Evolutionary conservation across 2,329 filamentous ascomycete species (phyloP), one percentile per base, ranked within the genome.

Genomic region (Cordyceps fumosorosea): DNA sequence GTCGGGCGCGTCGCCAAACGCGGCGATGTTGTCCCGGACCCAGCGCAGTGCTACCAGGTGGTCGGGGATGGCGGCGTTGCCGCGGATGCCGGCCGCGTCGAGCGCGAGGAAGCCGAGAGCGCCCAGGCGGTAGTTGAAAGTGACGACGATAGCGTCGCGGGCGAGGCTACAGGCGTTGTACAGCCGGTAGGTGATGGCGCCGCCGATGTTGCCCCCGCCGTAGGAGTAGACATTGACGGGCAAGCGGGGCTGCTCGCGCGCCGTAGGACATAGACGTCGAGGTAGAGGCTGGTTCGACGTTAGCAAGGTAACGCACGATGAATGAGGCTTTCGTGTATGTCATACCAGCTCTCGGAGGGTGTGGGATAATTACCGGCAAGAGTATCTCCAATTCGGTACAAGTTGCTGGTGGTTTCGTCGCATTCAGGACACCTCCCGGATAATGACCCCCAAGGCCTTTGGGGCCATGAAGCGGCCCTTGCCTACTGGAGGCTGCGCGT

Each of bases 101-200:
- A 66, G 58, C 1, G 56, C 53, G 47, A 68, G 64, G 57, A 74
- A 78, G 4, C 77, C 76, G 48, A 73, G 74, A 2, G 75, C 73
- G 34, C 75, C 74, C 44, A 76, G 60, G 63, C 64, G 67, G 63
- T 79, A 78, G 63, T 77, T 77, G 52, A 73, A 70, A 1, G 71
- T 69, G 29, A 77, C 74, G 56, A 71, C 77, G 8, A 76, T 73
- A 54, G 73, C 64, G 56, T 74, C 71, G 3, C 56, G 72, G 24
- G 67, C 66, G 1, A 68, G 61, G 59, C 65, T 65, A 54, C 67
- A 69, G 20, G 51, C 66, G 29, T 68, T 55, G 32, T 67, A 65
- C 1, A 67, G 60, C 8, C 62, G 63, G 42, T 64, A 63, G 0
- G 55, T 58, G 40, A 64, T 40, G 18, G 62, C 61, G 11, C 67